A percentile compares a stretch with the other conserved stretches of the same genome.
phyloP scores from a whole-genome alignment of 176 grass and related monocot species.

The Themeda triandra region DNA sequence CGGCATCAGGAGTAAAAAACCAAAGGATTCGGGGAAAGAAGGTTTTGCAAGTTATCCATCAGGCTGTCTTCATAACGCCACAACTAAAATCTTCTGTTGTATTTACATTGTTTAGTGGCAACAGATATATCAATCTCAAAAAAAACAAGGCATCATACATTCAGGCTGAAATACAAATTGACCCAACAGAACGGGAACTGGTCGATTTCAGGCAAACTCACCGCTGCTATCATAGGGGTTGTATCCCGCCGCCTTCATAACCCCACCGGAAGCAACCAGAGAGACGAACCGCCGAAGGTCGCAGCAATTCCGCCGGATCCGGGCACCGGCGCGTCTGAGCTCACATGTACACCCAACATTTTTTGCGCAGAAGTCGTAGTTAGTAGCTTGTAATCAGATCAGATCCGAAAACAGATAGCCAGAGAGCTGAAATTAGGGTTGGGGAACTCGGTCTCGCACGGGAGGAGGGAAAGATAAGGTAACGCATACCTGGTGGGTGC shows the following conservation, averaged over 20 bases:
- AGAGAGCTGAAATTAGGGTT: neutral
- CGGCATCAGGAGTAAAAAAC: neutral
- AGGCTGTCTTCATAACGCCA: neutral
- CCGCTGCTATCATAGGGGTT: constrained; percentile 77
- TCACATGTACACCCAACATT: neutral
- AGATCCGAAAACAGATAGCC: neutral
- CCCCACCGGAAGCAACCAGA: constrained; percentile 1
- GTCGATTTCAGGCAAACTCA: constrained; percentile 42
- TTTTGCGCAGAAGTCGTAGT: neutral
- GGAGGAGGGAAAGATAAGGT: neutral
- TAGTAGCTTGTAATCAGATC: neutral
- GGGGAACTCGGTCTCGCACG: neutral
- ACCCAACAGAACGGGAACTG: neutral
- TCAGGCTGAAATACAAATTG: neutral
- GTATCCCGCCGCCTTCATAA: constrained; percentile 56
- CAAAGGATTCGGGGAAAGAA: neutral
- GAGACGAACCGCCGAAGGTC: constrained; percentile 11
- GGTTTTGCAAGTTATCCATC: neutral
- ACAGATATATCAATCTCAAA: neutral
- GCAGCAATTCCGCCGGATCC: constrained; percentile 6
- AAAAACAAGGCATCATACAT: neutral
- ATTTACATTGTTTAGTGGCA: neutral
- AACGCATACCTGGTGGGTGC: neutral
- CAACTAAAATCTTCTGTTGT: neutral
- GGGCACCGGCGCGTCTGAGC: neutral